phyloP scores from a whole-genome alignment of 129 eudicot genomes.

The Flaveria brownii region DNA sequence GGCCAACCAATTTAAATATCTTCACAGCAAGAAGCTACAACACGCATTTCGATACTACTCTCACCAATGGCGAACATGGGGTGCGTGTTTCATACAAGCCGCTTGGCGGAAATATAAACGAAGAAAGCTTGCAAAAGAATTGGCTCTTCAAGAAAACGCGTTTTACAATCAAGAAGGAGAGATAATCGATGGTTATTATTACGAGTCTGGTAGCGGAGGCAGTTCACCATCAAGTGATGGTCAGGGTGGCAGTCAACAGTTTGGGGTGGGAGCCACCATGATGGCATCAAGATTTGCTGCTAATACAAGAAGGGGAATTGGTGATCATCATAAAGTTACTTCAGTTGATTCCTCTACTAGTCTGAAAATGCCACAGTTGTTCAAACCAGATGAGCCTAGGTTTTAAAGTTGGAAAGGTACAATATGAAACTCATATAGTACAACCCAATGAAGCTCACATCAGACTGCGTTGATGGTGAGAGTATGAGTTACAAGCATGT shows the following conservation, averaged over 20 bases:
- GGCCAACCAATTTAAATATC: conserved; percentile 74
- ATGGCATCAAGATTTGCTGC: conserved; percentile 78
- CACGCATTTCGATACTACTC: conserved; percentile 89
- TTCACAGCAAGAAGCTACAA: conserved; percentile 84
- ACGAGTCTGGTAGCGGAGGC: conserved; percentile 33
- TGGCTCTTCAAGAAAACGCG: conserved; percentile 53
- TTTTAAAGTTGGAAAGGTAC: conserved; percentile 40
- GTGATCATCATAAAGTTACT: conserved; percentile 31
- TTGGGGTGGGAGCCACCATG: conserved; percentile 57
- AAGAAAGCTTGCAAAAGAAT: conserved; percentile 60
- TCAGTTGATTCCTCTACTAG: conserved; percentile 51
- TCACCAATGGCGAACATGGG: conserved; percentile 96
- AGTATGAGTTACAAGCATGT: conserved; percentile 24
- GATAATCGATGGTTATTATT: conserved; percentile 26
- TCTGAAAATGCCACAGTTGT: conserved; percentile 72
- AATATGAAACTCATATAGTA: conserved; percentile 17
- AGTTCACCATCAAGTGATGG: conserved; percentile 29
- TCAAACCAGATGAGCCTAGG: conserved; percentile 85
- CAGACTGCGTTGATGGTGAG: conserved; percentile 25
- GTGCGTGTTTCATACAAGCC: conserved; percentile 64
- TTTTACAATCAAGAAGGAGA: conserved; percentile 25
- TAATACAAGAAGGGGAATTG: conserved; percentile 53
- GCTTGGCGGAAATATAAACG: conserved; percentile 75
- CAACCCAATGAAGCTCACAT: conserved; percentile 33
- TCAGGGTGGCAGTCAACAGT: conserved; percentile 36